A percentile compares a stretch with the other conserved stretches of the same genome.
phyloP scores from a whole-genome alignment of 257 asterid genomes.

The Solanum bulbocastanum region DNA sequence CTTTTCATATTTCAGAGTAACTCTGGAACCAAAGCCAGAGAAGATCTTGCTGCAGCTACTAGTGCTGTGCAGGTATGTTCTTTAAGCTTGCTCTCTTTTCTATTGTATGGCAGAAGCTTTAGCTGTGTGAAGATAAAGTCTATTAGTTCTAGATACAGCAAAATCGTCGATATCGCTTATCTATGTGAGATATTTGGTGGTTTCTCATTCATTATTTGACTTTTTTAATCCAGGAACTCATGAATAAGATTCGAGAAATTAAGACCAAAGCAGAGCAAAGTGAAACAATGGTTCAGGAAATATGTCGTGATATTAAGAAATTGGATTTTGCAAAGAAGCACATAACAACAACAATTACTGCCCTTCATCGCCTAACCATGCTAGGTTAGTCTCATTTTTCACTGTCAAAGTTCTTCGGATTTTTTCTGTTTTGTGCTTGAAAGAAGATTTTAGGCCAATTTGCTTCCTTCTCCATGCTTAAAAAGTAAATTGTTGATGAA shows the following conservation, averaged over 20 bases:
- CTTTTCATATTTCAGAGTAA: conserved; percentile 50
- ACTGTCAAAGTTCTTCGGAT: background rate
- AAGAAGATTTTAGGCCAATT: background rate
- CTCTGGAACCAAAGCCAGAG: conserved; percentile 95
- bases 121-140: background rate
- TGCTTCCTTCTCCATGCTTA: background rate
- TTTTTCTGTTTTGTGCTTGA: background rate
- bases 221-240: conserved; percentile 67
- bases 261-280: conserved; percentile 98
- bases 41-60: conserved; percentile 98
- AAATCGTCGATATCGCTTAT: background rate
- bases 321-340: conserved; percentile 98
- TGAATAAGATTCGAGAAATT: conserved; percentile 88
- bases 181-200: background rate
- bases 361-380: conserved; percentile 99
- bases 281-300: conserved; percentile 99
- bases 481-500: background rate
- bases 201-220: background rate
- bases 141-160: background rate
- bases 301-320: conserved; percentile 97
- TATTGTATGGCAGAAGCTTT: background rate
- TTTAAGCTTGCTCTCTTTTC: conserved; percentile 1
- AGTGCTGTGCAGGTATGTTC: conserved; percentile 77
- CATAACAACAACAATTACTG: conserved; percentile 91
- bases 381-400: conserved; percentile 54